phyloP scores from a whole-genome alignment of 192 early-diverging fungal species.

The Radiomyces spectabilis region DNA sequence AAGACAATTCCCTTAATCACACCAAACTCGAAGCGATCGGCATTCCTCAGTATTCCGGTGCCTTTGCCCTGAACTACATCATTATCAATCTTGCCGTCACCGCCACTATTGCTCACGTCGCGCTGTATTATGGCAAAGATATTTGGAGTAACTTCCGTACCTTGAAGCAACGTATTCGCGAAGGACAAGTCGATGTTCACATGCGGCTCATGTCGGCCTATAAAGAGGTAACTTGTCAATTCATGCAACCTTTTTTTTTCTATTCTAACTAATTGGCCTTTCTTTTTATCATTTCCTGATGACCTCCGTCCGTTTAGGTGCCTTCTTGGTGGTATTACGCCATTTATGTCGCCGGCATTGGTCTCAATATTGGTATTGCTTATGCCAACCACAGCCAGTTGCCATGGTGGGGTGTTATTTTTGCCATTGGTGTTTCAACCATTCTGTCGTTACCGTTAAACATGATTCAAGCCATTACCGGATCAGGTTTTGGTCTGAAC shows the following conservation, averaged over 20 bases:
- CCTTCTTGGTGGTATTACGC: constrained; percentile 68
- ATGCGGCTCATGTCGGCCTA: constrained; percentile 56
- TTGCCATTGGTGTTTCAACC: constrained; percentile 28
- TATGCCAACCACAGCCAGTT: constrained; percentile 20
- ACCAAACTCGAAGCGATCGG: constrained; percentile 38
- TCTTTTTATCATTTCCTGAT: too few relatives aligned
- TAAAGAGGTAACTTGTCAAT: constrained; percentile 36
- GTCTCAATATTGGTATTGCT: constrained; percentile 30
- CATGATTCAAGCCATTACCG: constrained; percentile 48
- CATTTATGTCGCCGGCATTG: constrained; percentile 41
- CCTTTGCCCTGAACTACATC: constrained; percentile 52
- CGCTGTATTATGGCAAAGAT: constrained; percentile 55
- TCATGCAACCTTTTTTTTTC: too few relatives aligned
- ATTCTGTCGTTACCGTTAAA: constrained; percentile 46
- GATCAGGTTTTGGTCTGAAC: constrained; percentile 39
- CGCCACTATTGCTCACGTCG: constrained; percentile 53
- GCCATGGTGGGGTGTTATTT: constrained; percentile 30
- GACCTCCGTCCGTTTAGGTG: constrained; percentile 31
- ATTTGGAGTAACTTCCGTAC: constrained; percentile 44
- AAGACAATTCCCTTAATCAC: constrained; percentile 33
- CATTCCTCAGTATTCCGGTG: constrained; percentile 39
- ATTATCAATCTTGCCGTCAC: constrained; percentile 51
- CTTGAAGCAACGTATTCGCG: constrained; percentile 26
- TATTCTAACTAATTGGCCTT: too few relatives aligned
- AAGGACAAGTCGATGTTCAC: constrained; percentile 42